Conservation (phyloP, 768 basidiomycete species). For the Lactarius pseudohatsudake region DNA sequence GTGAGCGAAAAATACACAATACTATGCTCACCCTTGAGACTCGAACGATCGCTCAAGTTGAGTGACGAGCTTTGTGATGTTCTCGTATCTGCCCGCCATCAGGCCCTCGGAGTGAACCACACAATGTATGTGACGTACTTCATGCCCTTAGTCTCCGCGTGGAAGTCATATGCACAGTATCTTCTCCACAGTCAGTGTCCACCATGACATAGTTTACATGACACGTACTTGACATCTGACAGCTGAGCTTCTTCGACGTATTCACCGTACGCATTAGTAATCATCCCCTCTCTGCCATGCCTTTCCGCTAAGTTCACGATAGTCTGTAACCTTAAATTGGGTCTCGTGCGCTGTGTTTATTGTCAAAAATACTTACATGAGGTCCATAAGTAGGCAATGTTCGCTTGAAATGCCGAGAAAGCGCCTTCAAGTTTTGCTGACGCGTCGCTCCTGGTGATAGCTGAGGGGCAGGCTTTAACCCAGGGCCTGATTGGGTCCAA, state of each 20-base stretch:
- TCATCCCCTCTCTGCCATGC: conserved; percentile 78
- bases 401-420: conserved; percentile 72
- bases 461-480: conserved; percentile 83
- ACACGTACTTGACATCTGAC: conserved; percentile 56
- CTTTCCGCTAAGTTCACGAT: conserved; percentile 91
- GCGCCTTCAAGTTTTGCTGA: conserved; percentile 65
- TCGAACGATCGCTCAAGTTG: conserved; percentile 75
- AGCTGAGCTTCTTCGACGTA: conserved; percentile 56
- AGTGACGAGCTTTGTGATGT: conserved; percentile 75
- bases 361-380: conserved; percentile 51
- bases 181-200: conserved; percentile 38
- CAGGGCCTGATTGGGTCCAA: conserved; percentile 88
- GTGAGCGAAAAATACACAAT: background rate
- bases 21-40: conserved; percentile 61
- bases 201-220: background rate
- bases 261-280: conserved; percentile 77
- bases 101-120: conserved; percentile 20
- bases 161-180: conserved; percentile 89
- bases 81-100: conserved; percentile 65
- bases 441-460: conserved; percentile 72
- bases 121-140: conserved; percentile 50
- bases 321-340: conserved; percentile 45
- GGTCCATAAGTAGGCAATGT: conserved; percentile 71
- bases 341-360: background rate
- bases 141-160: conserved; percentile 92